phyloP scores from a whole-genome alignment of 441 rosid species.

The Manihot esculenta region DNA sequence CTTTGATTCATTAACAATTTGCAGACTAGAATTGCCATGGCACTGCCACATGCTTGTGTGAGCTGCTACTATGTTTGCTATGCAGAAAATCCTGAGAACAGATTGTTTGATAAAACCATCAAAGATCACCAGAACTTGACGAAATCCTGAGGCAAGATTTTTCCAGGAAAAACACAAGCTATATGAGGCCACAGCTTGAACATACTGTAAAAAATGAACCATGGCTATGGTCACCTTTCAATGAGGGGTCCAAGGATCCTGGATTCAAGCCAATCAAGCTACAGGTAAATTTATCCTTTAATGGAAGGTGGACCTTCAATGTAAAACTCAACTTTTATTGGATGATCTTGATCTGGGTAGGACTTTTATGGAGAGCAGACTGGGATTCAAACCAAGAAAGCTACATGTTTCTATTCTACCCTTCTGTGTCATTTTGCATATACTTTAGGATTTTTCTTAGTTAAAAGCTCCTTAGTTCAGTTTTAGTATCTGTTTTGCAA shows the following conservation, averaged over 20 bases:
- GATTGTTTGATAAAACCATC: conserved; percentile 69
- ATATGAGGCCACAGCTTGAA: conserved; percentile 1
- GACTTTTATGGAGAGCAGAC: conserved; percentile 29
- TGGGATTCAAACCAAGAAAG: conserved; percentile 28
- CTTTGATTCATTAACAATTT: not conserved
- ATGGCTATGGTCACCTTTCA: conserved; percentile 9
- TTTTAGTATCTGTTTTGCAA: not conserved
- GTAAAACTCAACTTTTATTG: conserved; percentile 22
- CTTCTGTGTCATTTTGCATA: no score
- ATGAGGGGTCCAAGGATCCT: conserved; percentile 16
- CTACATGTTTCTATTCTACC: conserved; percentile 15
- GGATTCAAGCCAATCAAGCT: conserved; percentile 1
- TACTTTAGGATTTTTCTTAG: no score
- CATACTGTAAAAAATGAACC: not conserved
- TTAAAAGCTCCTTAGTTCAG: conserved; percentile 2
- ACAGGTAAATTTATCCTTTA: conserved; percentile 13
- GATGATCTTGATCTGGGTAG: conserved; percentile 8
- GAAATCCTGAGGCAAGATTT: conserved; percentile 12
- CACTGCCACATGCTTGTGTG: conserved; percentile 92
- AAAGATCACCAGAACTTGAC: conserved; percentile 50
- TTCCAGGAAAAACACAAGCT: not conserved
- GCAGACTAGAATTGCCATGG: conserved; percentile 99
- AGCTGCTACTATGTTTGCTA: conserved; percentile 93
- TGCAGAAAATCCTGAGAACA: conserved; percentile 74
- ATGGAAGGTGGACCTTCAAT: conserved; percentile 8